Evolutionary conservation across 1,139 yeast genomes (phyloP).

Genomic region (Hansenula anomala): DNA sequence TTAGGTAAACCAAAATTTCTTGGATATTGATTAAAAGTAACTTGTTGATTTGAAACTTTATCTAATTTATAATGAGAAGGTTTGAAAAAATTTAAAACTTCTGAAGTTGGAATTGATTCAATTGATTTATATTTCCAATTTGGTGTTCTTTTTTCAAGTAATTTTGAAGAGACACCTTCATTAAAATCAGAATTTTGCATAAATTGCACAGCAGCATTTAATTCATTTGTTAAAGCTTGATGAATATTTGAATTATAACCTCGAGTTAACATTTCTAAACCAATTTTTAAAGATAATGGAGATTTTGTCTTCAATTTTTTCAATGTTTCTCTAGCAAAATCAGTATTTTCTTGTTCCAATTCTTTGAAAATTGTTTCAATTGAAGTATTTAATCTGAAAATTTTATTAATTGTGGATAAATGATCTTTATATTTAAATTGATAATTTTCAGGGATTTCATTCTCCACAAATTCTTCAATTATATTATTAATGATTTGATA

Average conservation of each 20-base stretch:
- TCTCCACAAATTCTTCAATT: conserved; percentile 72
- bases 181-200: conserved; percentile 54
- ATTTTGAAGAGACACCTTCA: conserved; percentile 72
- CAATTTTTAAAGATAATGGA: conserved; percentile 73
- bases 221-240: conserved; percentile 68
- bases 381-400: conserved; percentile 47
- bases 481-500: conserved; percentile 48
- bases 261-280: conserved; percentile 62
- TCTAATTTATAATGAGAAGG: conserved; percentile 28
- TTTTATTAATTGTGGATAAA: conserved; percentile 58
- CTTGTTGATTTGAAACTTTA: conserved; percentile 40
- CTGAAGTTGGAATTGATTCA: conserved; percentile 27
- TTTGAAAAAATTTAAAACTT: conserved; percentile 20
- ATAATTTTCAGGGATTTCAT: conserved; percentile 62
- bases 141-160: conserved; percentile 57
- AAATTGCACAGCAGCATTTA: conserved; percentile 73
- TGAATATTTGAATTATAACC: conserved; percentile 58
- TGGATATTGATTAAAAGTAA: conserved; percentile 63
- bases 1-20: conserved; percentile 78
- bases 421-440: conserved; percentile 57
- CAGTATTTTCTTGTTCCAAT: conserved; percentile 32
- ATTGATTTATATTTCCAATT: conserved; percentile 32
- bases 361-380: conserved; percentile 60
- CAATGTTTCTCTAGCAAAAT: conserved; percentile 61
- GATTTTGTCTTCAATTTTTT: conserved; percentile 54